A percentile compares a stretch with the other conserved stretches of the same genome.
Evolutionary conservation across 139 green algal species (phyloP).

Genomic region (Spirogloea muscicola): DNA sequence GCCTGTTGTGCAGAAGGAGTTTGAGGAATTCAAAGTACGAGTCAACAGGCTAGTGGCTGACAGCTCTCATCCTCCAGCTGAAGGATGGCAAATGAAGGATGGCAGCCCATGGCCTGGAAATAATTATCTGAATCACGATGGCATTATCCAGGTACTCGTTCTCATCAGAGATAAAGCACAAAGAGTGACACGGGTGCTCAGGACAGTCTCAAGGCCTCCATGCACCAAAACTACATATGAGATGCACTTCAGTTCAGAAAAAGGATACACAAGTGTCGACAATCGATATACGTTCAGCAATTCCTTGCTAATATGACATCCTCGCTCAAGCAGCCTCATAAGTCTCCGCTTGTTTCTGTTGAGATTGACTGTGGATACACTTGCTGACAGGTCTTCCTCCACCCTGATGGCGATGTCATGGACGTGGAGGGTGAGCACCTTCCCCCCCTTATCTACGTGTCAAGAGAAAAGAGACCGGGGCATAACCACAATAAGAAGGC

Average conservation of each 20-base stretch:
- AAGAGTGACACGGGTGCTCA: too few species aligned
- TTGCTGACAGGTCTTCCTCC: slow-evolving; percentile 45
- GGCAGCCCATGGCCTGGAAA: slow-evolving; percentile 40
- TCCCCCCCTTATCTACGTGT: slow-evolving; percentile 43
- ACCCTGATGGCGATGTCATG: slow-evolving; percentile 31
- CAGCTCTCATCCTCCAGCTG: slow-evolving; percentile 9
- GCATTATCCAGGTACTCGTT: slow-evolving; percentile 48
- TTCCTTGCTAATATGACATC: too few species aligned
- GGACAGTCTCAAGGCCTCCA: too few species aligned
- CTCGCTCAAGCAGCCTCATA: too few species aligned
- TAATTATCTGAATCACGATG: slow-evolving; percentile 35
- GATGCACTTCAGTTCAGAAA: too few species aligned
- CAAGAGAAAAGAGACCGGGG: slow-evolving; percentile 38
- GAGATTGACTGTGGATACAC: too few species aligned
- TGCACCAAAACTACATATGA: too few species aligned
- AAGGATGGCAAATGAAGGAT: slow-evolving; percentile 40
- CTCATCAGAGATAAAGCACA: too few species aligned
- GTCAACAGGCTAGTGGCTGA: slow-evolving; percentile 29
- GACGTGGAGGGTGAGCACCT: slow-evolving; percentile 29
- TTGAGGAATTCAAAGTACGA: slow-evolving; percentile 48
- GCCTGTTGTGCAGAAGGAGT: slow-evolving; percentile 29
- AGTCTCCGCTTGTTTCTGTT: too few species aligned
- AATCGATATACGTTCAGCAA: too few species aligned
- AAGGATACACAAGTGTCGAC: too few species aligned
- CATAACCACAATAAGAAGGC: slow-evolving; percentile 50